Base-by-base conservation (phyloP, 73 alveolate genomes). In the Paramecium sonneborni region DNA sequence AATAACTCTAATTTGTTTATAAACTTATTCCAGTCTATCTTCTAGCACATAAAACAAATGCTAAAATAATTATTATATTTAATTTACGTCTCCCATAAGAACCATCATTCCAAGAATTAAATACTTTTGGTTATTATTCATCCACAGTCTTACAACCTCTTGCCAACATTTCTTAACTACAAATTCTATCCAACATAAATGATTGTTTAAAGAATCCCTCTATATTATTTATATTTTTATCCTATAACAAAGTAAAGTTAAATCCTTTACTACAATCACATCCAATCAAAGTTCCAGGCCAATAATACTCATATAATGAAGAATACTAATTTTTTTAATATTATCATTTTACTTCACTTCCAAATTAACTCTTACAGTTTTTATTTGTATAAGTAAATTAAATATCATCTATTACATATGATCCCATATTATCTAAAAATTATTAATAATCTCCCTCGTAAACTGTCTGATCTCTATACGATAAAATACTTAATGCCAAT, bases 201-300 rank as follows among this genome's bases (percentile, higher is more conserved):
- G 21, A 28, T 70, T 70, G 15, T 41, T 39, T 76, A 41, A 39
- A 76, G 69, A 76, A 76, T 1, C 12, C 38, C 1, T 35, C 69
- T 37, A 37, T 38, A 20, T 24, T 76, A 34, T 10, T 9, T 10
- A 6, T 24, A 11, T 30, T 18, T 26, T 30, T 12, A 70, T 32
- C 21, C 14, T 30, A 3, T 10, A 21, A 18, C 37, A 26, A 69
- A 28, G 11, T 8, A 37, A 76, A 35, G 35, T 35, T 41, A 18
- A 41, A 18, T 10, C 44, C 44, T 41, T 76, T 5, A 12, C 70
- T 76, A 18, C 88, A 76, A 76, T 76, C 88, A 76, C 88, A 76
- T 41, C 88, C 88, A 10, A 38, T 35, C 35, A n/a, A 14, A 15
- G 88, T 76, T 6, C 88, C 88, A 20, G 88, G 88, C 88, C 88